Conservation (phyloP, 164 flowering plant species). For the Malania oleifera region DNA sequence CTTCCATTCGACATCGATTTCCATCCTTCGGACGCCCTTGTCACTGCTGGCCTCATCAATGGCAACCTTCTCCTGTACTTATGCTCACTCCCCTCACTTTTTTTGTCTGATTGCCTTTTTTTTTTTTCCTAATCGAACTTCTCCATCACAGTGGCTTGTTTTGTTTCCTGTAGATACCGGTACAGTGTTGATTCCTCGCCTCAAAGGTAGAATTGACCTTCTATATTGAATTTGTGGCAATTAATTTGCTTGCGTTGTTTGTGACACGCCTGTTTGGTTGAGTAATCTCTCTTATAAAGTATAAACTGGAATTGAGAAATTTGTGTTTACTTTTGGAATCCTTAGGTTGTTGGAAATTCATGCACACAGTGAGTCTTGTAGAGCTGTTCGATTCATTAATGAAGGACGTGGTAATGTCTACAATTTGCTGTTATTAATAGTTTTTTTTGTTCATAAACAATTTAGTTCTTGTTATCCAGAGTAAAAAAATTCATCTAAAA, state of each 20-base stretch:
- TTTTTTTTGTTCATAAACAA: not conserved
- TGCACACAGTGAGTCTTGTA: constrained; percentile 78
- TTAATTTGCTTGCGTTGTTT: not conserved
- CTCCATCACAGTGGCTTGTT: too few species aligned
- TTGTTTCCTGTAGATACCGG: constrained; percentile 43
- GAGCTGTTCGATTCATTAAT: constrained; percentile 72
- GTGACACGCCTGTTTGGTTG: too few species aligned
- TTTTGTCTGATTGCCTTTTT: not conserved
- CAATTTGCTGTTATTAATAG: not conserved
- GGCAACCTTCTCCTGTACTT: constrained; percentile 69
- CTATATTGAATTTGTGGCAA: not conserved
- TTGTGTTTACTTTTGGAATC: not conserved
- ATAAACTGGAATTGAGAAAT: not conserved
- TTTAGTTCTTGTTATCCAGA: too few species aligned
- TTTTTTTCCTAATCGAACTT: not conserved
- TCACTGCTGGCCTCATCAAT: constrained; percentile 63
- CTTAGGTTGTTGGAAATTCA: constrained; percentile 51
- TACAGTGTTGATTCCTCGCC: constrained; percentile 47
- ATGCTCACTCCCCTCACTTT: constrained; percentile 6
- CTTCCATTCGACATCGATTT: constrained; percentile 80
- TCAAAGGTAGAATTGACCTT: constrained; percentile 38
- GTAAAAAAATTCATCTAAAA: too few species aligned
- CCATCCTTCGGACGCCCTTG: constrained; percentile 64
- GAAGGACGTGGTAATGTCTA: constrained; percentile 59
- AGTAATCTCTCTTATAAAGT: too few species aligned